These are phyloP conservation scores for Eruca vesicaria DNA, from an alignment of 441 rosid species.

Conservation along the genomic window DNA sequence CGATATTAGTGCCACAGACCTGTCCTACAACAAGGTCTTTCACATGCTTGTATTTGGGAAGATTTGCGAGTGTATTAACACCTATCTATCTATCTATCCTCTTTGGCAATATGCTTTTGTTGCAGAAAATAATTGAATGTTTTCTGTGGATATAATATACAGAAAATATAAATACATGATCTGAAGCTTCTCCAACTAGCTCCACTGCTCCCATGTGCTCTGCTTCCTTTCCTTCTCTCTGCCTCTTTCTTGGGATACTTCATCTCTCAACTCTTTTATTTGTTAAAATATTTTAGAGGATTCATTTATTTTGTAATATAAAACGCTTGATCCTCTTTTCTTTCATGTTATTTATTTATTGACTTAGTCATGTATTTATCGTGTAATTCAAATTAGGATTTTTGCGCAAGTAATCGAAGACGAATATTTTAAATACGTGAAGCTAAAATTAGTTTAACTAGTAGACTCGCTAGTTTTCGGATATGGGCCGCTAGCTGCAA, in stretches of 20 bases:
- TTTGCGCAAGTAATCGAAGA: too few species aligned
- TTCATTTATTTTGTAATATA: too few species aligned
- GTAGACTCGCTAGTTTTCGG: too few species aligned
- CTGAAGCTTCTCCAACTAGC: slow-evolving; percentile 85
- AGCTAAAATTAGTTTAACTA: too few species aligned
- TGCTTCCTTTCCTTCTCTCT: slow-evolving; percentile 36
- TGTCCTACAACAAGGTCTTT: slow-evolving; percentile 56
- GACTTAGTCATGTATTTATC: too few species aligned
- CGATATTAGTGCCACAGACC: slow-evolving; percentile 36
- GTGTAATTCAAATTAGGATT: too few species aligned
- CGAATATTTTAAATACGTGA: too few species aligned
- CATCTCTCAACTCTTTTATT: slow-evolving; percentile 21
- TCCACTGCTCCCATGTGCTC: slow-evolving; percentile 77
- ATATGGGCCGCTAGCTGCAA: too few species aligned
- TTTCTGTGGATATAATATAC: background rate
- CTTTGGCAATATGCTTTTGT: slow-evolving; percentile 37
- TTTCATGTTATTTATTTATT: too few species aligned
- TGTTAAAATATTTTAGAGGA: too few species aligned
- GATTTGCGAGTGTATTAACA: slow-evolving; percentile 25
- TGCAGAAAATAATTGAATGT: slow-evolving; percentile 30
- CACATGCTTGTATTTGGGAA: slow-evolving; percentile 57
- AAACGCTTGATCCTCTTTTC: too few species aligned
- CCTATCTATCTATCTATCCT: slow-evolving; percentile 24
- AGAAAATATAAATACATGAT: slow-evolving; percentile 19
- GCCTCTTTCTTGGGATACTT: slow-evolving; percentile 36